Evolutionary conservation across 2,329 filamentous ascomycete genomes (phyloP).

Genomic region (Paraphoma sp.): DNA sequence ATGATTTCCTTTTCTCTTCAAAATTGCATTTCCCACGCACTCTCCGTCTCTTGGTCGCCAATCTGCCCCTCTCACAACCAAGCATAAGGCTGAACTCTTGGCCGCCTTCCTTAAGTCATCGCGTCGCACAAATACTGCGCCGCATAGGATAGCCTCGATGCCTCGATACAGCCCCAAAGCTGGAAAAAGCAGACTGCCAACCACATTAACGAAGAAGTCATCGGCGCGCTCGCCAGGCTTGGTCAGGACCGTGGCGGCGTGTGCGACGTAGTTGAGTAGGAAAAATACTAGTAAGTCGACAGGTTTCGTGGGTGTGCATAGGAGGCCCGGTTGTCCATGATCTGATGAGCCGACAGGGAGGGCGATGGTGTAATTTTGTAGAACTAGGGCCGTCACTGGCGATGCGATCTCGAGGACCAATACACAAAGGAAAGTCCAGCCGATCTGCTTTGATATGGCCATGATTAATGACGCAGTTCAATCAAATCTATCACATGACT

Average conservation of each 20-base stretch:
- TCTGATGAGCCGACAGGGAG: constrained; percentile 21
- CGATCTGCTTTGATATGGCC: too few relatives aligned
- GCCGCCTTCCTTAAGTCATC: constrained; percentile 32
- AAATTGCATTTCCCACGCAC: constrained; percentile 12
- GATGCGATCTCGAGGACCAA: constrained; percentile 1
- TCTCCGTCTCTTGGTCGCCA: constrained; percentile 30
- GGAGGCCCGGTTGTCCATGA: constrained; percentile 21
- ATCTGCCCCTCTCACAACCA: constrained; percentile 31
- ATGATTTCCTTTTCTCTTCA: neutral
- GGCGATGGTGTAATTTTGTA: constrained; percentile 26
- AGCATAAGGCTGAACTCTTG: constrained; percentile 34
- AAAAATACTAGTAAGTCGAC: constrained; percentile 40
- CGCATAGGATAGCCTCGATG: constrained; percentile 29
- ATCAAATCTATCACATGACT: neutral
- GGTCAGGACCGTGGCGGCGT: constrained; percentile 43
- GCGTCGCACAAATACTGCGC: constrained; percentile 15
- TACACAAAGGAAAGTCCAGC: neutral
- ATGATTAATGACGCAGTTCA: neutral
- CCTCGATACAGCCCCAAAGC: constrained; percentile 31
- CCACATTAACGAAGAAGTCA: constrained; percentile 15
- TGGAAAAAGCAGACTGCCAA: constrained; percentile 33
- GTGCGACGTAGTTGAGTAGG: constrained; percentile 45
- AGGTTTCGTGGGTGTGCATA: constrained; percentile 35
- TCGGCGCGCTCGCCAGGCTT: constrained; percentile 34
- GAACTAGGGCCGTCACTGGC: constrained; percentile 7